These are phyloP conservation scores for Grammothele lineata DNA, from an alignment of 768 basidiomycete species.

Conservation along the genomic window DNA sequence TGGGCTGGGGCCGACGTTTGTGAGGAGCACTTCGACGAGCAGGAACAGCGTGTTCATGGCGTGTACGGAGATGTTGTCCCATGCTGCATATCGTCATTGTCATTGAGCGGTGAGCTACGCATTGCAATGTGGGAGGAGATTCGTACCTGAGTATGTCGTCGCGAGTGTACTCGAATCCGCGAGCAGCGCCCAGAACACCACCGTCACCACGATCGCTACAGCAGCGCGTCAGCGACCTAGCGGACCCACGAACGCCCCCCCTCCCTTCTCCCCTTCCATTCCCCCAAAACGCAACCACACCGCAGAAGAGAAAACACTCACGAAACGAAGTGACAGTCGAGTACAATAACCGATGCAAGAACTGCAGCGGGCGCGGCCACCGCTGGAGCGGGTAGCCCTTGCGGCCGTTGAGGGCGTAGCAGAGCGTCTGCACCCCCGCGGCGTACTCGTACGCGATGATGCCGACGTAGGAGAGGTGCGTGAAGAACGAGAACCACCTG, in stretches of 20 bases:
- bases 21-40: constrained; percentile 53
- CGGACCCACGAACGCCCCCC: no score
- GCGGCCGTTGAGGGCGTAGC: constrained; percentile 31
- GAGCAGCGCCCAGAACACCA: constrained; percentile 59
- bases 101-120: neutral
- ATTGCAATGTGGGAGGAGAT: no score
- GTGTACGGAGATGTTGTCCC: constrained; percentile 58
- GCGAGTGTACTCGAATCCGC: constrained; percentile 38
- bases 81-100: constrained; percentile 36
- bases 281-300: no score
- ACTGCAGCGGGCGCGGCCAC: constrained; percentile 54
- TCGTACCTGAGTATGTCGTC: constrained; percentile 36
- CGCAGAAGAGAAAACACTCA: constrained; percentile 37
- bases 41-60: constrained; percentile 54
- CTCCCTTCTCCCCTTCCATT: no score
- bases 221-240: neutral
- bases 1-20: constrained; percentile 47
- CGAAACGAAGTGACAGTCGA: constrained; percentile 52
- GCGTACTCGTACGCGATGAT: constrained; percentile 61
- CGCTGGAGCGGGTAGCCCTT: constrained; percentile 49
- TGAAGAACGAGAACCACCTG: constrained; percentile 66
- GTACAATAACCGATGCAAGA: constrained; percentile 51
- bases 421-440: constrained; percentile 46
- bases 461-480: constrained; percentile 57
- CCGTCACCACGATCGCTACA: constrained; percentile 59